Evolutionary conservation across 352 stramenopile genomes (phyloP).

Genomic region (Phytopythium cucurbitacearum): DNA sequence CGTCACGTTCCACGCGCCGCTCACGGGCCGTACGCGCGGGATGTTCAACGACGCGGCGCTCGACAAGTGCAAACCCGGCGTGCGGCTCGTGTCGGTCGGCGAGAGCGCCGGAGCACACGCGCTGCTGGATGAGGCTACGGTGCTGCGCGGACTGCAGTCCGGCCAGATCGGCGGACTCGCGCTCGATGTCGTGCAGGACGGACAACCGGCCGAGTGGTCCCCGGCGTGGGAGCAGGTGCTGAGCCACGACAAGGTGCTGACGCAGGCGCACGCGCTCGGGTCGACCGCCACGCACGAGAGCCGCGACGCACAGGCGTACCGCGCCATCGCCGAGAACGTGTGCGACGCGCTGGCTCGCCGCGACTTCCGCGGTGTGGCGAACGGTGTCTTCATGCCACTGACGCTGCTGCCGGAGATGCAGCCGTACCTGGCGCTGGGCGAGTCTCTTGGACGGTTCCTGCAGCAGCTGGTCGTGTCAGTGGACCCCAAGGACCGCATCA

Average conservation of each 20-base stretch:
- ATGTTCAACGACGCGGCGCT: constrained; percentile 86
- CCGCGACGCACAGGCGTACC: constrained; percentile 62
- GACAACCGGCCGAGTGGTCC: constrained; percentile 8
- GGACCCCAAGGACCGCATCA: constrained; percentile 59
- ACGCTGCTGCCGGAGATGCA: constrained; percentile 79
- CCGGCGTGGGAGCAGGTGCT: constrained; percentile 64
- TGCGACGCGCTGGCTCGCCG: constrained; percentile 62
- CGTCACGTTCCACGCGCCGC: constrained; percentile 93
- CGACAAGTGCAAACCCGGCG: constrained; percentile 86
- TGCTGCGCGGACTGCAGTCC: constrained; percentile 60
- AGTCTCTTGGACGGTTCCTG: constrained; percentile 69
- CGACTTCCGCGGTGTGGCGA: constrained; percentile 78
- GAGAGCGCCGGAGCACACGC: constrained; percentile 68
- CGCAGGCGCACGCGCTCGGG: constrained; percentile 86
- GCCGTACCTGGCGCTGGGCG: constrained; percentile 67
- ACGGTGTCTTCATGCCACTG: constrained; percentile 79
- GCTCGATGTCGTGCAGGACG: constrained; percentile 54
- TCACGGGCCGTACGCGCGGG: constrained; percentile 89
- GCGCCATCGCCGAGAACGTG: constrained; percentile 73
- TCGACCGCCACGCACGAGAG: constrained; percentile 81
- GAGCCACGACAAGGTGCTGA: constrained; percentile 86
- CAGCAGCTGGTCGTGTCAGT: constrained; percentile 62
- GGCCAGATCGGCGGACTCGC: constrained; percentile 83
- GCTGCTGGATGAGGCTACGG: constrained; percentile 78
- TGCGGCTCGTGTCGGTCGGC: constrained; percentile 84